Conservation (phyloP, 768 basidiomycete species). For the Lactifluus piperatus region DNA sequence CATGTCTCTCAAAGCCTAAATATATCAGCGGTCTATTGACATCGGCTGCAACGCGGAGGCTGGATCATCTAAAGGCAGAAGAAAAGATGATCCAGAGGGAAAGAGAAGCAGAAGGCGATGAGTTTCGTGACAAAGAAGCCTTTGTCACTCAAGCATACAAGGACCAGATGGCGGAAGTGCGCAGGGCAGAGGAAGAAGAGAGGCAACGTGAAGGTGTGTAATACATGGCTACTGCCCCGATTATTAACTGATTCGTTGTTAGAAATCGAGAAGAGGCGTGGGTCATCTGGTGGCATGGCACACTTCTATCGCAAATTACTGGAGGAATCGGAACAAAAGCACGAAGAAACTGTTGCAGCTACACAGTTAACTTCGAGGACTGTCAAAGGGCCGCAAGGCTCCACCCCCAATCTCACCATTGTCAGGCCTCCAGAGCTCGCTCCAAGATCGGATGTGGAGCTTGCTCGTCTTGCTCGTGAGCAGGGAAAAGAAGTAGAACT, state of each 20-base stretch:
- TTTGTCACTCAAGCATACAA: slow-evolving; percentile 98
- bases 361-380: slow-evolving; percentile 40
- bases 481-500: slow-evolving; percentile 84
- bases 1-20: slow-evolving; percentile 56
- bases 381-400: slow-evolving; percentile 54
- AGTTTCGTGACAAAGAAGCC: slow-evolving; percentile 90
- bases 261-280: slow-evolving; percentile 52
- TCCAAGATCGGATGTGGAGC: slow-evolving; percentile 61
- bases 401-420: slow-evolving; percentile 62
- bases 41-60: slow-evolving; percentile 76
- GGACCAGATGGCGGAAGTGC: slow-evolving; percentile 88
- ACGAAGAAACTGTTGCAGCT: slow-evolving; percentile 83
- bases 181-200: slow-evolving; percentile 90
- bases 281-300: slow-evolving; percentile 61
- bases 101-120: slow-evolving; percentile 86
- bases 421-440: slow-evolving; percentile 58
- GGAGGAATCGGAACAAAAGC: slow-evolving; percentile 70
- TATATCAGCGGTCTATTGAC: slow-evolving; percentile 76
- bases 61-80: slow-evolving; percentile 89
- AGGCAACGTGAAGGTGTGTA: slow-evolving; percentile 72
- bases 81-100: slow-evolving; percentile 97
- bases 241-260: neutral
- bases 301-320: slow-evolving; percentile 76
- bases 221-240: neutral
- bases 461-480: slow-evolving; percentile 58